Evolutionary conservation across 2,329 filamentous ascomycete species (phyloP).

Genomic region (Botrytis fabae): DNA sequence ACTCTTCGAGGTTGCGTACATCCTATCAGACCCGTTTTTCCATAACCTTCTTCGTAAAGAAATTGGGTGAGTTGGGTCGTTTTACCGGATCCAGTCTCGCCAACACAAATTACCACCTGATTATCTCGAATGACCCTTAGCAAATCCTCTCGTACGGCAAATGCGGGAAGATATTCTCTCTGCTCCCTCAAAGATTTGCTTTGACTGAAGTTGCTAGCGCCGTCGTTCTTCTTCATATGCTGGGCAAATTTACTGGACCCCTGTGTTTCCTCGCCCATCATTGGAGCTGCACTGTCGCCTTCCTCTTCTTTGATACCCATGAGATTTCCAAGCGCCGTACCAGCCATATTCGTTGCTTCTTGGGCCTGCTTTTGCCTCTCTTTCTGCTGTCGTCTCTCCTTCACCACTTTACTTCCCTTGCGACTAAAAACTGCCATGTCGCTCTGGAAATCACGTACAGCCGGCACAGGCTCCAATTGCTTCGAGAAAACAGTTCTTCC

Average conservation of each 20-base stretch:
- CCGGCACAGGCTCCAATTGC: conserved; percentile 91
- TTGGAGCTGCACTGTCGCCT: conserved; percentile 82
- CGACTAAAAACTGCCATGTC: conserved; percentile 98
- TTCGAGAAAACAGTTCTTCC: conserved; percentile 96
- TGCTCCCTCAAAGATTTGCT: conserved; percentile 90
- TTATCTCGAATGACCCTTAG: conserved; percentile 92
- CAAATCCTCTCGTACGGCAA: conserved; percentile 92
- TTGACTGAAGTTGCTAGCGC: conserved; percentile 87
- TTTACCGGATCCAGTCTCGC: conserved; percentile 96
- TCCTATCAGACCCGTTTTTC: conserved; percentile 82
- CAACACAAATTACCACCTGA: conserved; percentile 94
- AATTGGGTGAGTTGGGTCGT: conserved; percentile 98
- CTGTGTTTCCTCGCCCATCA: conserved; percentile 67
- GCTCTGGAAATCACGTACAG: conserved; percentile 89
- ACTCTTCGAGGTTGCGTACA: conserved; percentile 96
- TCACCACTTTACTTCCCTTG: conserved; percentile 91
- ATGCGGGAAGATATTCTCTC: conserved; percentile 88
- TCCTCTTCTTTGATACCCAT: conserved; percentile 95
- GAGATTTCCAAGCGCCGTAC: conserved; percentile 88
- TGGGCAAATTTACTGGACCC: conserved; percentile 79
- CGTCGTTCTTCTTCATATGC: conserved; percentile 84
- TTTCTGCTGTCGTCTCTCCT: conserved; percentile 85
- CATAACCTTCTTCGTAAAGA: conserved; percentile 92
- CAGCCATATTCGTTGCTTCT: conserved; percentile 88
- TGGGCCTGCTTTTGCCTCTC: conserved; percentile 93